Percentiles rank a stretch among this genome's conserved stretches.
These are phyloP conservation scores for Balansia obtecta DNA, from an alignment of 2,329 filamentous ascomycete genomes.

Conservation along the genomic window DNA sequence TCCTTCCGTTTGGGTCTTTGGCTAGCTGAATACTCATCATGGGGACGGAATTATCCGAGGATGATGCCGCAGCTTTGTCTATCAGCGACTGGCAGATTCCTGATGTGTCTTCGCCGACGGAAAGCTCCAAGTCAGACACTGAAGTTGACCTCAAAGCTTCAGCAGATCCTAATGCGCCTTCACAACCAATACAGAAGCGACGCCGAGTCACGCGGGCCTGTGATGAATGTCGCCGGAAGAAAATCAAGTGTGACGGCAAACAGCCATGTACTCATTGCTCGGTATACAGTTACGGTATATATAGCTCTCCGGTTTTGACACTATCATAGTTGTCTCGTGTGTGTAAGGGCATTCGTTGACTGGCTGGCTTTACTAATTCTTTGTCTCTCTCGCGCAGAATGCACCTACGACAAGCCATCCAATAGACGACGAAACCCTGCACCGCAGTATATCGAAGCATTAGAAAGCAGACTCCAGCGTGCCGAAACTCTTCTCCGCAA, in stretches of 20 bases:
- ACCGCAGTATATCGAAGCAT: slow-evolving; percentile 82
- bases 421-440: slow-evolving; percentile 83
- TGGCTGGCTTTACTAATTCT: no score
- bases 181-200: slow-evolving; percentile 58
- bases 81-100: slow-evolving; percentile 23
- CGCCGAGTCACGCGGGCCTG: slow-evolving; percentile 69
- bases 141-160: slow-evolving; percentile 25
- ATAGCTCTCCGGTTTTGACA: slow-evolving; percentile 11
- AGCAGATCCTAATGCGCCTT: slow-evolving; percentile 22
- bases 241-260: slow-evolving; percentile 80
- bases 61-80: slow-evolving; percentile 26
- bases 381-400: slow-evolving; percentile 44
- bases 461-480: slow-evolving; percentile 72
- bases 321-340: neutral
- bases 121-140: slow-evolving; percentile 30
- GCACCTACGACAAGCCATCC: slow-evolving; percentile 90
- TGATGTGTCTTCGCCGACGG: slow-evolving; percentile 27
- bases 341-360: neutral
- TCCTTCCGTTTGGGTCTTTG: neutral
- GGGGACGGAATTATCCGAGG: slow-evolving; percentile 30
- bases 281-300: slow-evolving; percentile 91
- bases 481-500: slow-evolving; percentile 69
- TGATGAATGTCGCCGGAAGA: slow-evolving; percentile 73
- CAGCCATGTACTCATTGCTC: slow-evolving; percentile 92
- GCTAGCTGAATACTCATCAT: slow-evolving; percentile 12